phyloP scores from a whole-genome alignment of 768 basidiomycete genomes.

The Antrodiella citrinella region DNA sequence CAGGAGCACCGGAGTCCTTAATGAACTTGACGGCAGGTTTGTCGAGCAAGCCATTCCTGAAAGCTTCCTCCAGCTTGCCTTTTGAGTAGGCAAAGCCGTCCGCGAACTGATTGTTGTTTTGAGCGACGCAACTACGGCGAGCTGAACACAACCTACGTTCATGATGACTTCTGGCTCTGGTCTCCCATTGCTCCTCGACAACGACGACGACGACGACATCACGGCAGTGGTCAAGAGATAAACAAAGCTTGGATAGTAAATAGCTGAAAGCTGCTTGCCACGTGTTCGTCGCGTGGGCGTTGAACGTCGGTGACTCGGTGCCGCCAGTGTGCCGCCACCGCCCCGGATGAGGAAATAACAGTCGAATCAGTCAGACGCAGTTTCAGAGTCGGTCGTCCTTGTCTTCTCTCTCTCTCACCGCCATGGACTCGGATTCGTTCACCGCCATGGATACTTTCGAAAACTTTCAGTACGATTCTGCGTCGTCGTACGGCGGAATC shows the following conservation, averaged over 20 bases:
- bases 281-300: slow-evolving; percentile 9
- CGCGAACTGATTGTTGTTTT: slow-evolving; percentile 34
- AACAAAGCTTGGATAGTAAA: background rate
- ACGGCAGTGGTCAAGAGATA: background rate
- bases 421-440: too few species aligned
- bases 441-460: slow-evolving; percentile 68
- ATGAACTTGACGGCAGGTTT: slow-evolving; percentile 35
- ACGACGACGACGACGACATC: background rate
- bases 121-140: background rate
- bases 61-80: slow-evolving; percentile 57
- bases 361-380: slow-evolving; percentile 8
- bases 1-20: background rate
- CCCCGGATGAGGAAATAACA: background rate
- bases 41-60: slow-evolving; percentile 48
- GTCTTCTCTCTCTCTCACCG: slow-evolving; percentile 2
- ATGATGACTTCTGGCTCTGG: slow-evolving; percentile 60
- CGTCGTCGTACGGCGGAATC: slow-evolving; percentile 70
- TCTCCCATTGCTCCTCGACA: slow-evolving; percentile 39
- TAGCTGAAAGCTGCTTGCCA: background rate
- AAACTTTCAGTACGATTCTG: slow-evolving; percentile 79
- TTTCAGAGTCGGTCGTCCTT: background rate
- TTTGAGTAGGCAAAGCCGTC: slow-evolving; percentile 67
- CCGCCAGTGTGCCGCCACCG: slow-evolving; percentile 4
- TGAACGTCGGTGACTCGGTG: slow-evolving; percentile 4
- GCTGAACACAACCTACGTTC: slow-evolving; percentile 36